A percentile compares a stretch with the other conserved stretches of the same genome.
These are phyloP conservation scores for Diaporthe sp. DNA, from an alignment of 2,329 filamentous ascomycete genomes.

Conservation along the genomic window DNA sequence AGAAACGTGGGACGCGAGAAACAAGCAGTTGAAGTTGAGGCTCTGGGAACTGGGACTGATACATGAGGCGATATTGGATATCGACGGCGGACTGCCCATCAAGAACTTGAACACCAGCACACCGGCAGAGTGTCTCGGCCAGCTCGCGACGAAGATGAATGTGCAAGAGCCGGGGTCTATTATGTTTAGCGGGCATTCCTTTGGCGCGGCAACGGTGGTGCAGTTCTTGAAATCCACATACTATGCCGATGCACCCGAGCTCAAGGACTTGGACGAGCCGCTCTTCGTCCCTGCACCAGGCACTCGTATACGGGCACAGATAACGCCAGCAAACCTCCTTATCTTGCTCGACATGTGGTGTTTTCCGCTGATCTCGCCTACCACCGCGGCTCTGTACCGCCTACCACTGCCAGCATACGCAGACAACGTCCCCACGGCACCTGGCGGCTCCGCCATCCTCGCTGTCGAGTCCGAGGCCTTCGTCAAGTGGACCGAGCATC, in stretches of 20 bases:
- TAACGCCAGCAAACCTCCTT: conserved; percentile 76
- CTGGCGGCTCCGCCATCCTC: conserved; percentile 72
- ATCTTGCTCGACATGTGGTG: conserved; percentile 87
- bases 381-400: conserved; percentile 75
- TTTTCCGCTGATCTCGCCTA: conserved; percentile 76
- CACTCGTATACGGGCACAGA: conserved; percentile 73
- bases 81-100: conserved; percentile 69
- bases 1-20: conserved; percentile 76
- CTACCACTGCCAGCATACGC: conserved; percentile 83
- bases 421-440: conserved; percentile 61
- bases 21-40: conserved; percentile 80
- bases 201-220: conserved; percentile 80
- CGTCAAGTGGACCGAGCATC: conserved; percentile 81
- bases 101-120: conserved; percentile 67
- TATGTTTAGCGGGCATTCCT: conserved; percentile 84
- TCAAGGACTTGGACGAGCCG: conserved; percentile 64
- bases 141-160: conserved; percentile 74
- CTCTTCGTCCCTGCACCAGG: conserved; percentile 71
- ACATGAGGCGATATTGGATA: conserved; percentile 75
- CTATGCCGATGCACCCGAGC: conserved; percentile 68
- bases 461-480: conserved; percentile 84
- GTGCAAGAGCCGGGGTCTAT: conserved; percentile 80
- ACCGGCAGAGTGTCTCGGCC: conserved; percentile 63
- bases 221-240: conserved; percentile 86
- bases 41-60: conserved; percentile 84